These are phyloP conservation scores for Platanthera guangdongensis DNA, from an alignment of 106 monocot species.

Conservation along the genomic window DNA sequence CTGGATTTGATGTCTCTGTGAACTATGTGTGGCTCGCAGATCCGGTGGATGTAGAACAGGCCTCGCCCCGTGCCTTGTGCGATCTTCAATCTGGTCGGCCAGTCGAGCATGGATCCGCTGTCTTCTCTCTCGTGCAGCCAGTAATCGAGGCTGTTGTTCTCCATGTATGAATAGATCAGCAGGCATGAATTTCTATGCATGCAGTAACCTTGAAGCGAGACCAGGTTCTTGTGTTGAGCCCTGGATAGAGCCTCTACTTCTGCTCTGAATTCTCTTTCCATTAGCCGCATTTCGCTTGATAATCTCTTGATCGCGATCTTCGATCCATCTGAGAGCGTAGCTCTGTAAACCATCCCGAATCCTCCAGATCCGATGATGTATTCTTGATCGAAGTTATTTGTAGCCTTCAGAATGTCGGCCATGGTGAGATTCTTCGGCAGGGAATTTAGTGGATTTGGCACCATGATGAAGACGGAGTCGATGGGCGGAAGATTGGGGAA, in stretches of 20 bases:
- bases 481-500: neutral
- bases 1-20: slow-evolving; percentile 96
- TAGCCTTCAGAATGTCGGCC: slow-evolving; percentile 7
- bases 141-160: slow-evolving; percentile 10
- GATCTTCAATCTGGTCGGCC: slow-evolving; percentile 9
- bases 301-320: slow-evolving; percentile 15
- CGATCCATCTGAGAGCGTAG: neutral
- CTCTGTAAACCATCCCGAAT: slow-evolving; percentile 12
- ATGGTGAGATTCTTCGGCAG: neutral
- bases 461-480: neutral
- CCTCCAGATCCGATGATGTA: slow-evolving; percentile 10
- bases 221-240: slow-evolving; percentile 14
- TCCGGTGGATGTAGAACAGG: slow-evolving; percentile 81
- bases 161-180: slow-evolving; percentile 15
- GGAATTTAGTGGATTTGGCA: neutral
- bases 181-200: slow-evolving; percentile 4
- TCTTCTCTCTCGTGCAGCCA: slow-evolving; percentile 14
- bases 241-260: slow-evolving; percentile 14
- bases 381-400: slow-evolving; percentile 7
- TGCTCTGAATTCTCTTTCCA: slow-evolving; percentile 20
- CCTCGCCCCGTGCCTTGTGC: slow-evolving; percentile 43
- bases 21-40: slow-evolving; percentile 85
- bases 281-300: neutral
- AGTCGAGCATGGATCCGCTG: slow-evolving; percentile 1
- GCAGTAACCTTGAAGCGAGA: slow-evolving; percentile 9